Evolutionary conservation across 23 red algal genomes (phyloP), one percentile per base, ranked within the genome.

Genomic region (Agarophyton chilense): DNA sequence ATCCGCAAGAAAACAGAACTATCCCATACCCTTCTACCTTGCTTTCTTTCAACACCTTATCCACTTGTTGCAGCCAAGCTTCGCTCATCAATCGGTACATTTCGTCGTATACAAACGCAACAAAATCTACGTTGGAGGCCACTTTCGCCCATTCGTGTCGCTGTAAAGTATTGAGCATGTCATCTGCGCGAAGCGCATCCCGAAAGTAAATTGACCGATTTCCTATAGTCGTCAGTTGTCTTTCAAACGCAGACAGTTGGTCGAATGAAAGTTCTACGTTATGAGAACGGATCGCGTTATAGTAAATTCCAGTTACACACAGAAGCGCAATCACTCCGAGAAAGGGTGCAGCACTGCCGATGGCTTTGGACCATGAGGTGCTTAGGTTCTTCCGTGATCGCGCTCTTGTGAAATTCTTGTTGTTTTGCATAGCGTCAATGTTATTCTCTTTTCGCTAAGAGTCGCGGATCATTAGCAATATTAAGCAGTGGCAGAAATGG

Each of bases 91-190:
- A 41, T 46, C 56, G 24, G 19, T 60, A 57, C 68, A 67, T 16
- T 18, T 79, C 86, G 25, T 90, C 77, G 46, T 92, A 92, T 44
- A 92, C 49, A 82, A 72, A 84, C 57, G 79, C 79, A 2, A 92
- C 89, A 52, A 60, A 82, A 44, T 84, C 89, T 13, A 92, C 82
- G 6, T 78, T 43, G 28, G 65, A 51, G 0, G 89, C 57, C 25
- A 84, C 34, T 46, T 92, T 92, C 19, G 41, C 61, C 89, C 89
- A 92, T 44, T 84, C 89, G 31, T 83, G 60, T 31, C 54, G 55
- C 10, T 58, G 36, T 13, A 92, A 50, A 7, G 77, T 36, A n/a
- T 44, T 62, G 19, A 92, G 47, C 61, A 92, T 51, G 39, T 83
- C 68, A 34, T 92, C 79, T 7, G 47, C 71, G 32, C 39, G 42